phyloP scores from a whole-genome alignment of 768 basidiomycete genomes.

The Phanerodontia chrysosporium region DNA sequence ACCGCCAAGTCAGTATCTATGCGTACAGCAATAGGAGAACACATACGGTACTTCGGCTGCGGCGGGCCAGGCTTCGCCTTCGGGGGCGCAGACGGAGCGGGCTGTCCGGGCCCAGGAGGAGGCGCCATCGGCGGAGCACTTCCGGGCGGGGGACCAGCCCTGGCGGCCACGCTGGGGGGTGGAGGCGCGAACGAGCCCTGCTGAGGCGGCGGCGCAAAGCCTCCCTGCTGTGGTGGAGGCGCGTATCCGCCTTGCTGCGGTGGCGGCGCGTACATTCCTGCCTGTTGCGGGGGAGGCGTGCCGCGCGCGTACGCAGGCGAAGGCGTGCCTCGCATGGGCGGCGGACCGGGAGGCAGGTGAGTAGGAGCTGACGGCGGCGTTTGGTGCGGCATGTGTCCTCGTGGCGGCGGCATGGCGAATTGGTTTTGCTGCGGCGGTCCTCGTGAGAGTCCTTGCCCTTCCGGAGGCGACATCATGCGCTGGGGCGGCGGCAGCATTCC shows the following conservation, averaged over 20 bases:
- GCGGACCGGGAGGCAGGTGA: slow-evolving; percentile 30
- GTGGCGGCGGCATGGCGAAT: slow-evolving; percentile 42
- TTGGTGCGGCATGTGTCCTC: slow-evolving; percentile 39
- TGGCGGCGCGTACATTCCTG: slow-evolving; percentile 34
- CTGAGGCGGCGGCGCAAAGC: slow-evolving; percentile 13
- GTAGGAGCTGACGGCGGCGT: slow-evolving; percentile 25
- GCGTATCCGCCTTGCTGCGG: slow-evolving; percentile 26
- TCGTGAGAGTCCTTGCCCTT: slow-evolving; percentile 26
- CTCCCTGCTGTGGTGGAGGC: slow-evolving; percentile 1
- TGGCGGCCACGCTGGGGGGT: slow-evolving; percentile 20
- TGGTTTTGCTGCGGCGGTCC: slow-evolving; percentile 45
- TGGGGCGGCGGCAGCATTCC: slow-evolving; percentile 34
- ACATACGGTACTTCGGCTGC: slow-evolving; percentile 59
- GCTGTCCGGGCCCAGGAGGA: slow-evolving; percentile 7
- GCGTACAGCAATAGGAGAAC: background rate
- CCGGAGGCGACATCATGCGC: slow-evolving; percentile 46
- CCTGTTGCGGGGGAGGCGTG: slow-evolving; percentile 27
- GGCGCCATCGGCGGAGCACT: slow-evolving; percentile 16
- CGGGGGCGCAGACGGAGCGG: slow-evolving; percentile 26
- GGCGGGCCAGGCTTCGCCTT: slow-evolving; percentile 36
- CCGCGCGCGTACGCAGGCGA: slow-evolving; percentile 33
- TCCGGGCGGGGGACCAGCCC: slow-evolving; percentile 24
- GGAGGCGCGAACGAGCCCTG: slow-evolving; percentile 6
- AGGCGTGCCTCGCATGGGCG: slow-evolving; percentile 35
- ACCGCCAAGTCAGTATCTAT: slow-evolving; percentile 5